Percentiles rank a stretch among this genome's conserved stretches.
Conservation (phyloP, 805 yeast genomes). For the Groenewaldozyma salmanticensis region DNA sequence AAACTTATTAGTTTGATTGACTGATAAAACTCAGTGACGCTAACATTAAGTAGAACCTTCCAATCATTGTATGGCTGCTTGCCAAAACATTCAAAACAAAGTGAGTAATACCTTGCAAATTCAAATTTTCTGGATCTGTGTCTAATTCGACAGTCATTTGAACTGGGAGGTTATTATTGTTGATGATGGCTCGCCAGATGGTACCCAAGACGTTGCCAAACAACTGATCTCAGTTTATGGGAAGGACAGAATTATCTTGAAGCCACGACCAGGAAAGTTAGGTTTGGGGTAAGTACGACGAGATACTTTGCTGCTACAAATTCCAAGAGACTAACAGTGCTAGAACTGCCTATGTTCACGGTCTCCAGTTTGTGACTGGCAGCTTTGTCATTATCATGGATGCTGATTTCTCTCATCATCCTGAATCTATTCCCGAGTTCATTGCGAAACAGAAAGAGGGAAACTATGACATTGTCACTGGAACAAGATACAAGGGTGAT, state of each 20-base stretch:
- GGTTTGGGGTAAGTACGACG: conserved; percentile 46
- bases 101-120: conserved; percentile 9
- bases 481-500: conserved; percentile 66
- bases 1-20: background rate
- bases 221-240: conserved; percentile 40
- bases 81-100: conserved; percentile 54
- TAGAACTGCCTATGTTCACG: conserved; percentile 69
- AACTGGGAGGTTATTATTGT: conserved; percentile 73
- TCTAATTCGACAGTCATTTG: conserved; percentile 29
- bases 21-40: background rate
- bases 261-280: conserved; percentile 67
- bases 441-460: conserved; percentile 46
- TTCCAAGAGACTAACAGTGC: background rate
- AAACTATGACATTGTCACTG: conserved; percentile 34
- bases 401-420: conserved; percentile 77
- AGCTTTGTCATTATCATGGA: conserved; percentile 74
- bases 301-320: background rate
- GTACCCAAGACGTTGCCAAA: conserved; percentile 65
- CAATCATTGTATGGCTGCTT: conserved; percentile 59
- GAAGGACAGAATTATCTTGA: conserved; percentile 47
- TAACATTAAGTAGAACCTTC: conserved; percentile 34
- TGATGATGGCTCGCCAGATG: conserved; percentile 75
- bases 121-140: background rate
- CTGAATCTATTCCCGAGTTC: conserved; percentile 68
- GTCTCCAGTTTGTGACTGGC: conserved; percentile 60